These are phyloP conservation scores for Candida patagonica DNA, from an alignment of 805 yeast species.

Conservation along the genomic window DNA sequence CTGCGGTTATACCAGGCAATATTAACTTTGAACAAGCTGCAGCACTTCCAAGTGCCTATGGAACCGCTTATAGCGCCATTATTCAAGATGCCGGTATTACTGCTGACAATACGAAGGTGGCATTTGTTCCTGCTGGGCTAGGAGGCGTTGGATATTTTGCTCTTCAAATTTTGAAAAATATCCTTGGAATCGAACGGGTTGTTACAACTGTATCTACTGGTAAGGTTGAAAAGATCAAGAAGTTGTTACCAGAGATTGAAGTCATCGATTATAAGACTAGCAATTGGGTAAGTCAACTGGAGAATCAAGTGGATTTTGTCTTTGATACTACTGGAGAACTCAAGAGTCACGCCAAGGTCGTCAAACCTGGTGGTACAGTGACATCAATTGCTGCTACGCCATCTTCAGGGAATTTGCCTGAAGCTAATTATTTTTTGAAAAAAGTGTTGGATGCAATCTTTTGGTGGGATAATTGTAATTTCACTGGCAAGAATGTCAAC, in stretches of 20 bases:
- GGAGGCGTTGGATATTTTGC: constrained; percentile 16
- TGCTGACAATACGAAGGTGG: constrained; percentile 6
- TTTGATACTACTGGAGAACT: constrained; percentile 15
- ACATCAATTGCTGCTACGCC: constrained; percentile 11
- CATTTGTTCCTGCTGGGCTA: constrained; percentile 14
- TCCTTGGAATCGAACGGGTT: constrained; percentile 15
- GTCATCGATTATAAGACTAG: constrained; percentile 19
- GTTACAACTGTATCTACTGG: constrained; percentile 17
- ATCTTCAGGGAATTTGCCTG: neutral
- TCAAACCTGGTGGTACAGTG: constrained; percentile 14
- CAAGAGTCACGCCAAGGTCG: constrained; percentile 7
- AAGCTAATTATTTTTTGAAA: neutral
- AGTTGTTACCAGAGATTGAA: constrained; percentile 15
- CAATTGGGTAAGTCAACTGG: constrained; percentile 12
- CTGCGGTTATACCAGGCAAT: constrained; percentile 18
- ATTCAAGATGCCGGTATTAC: neutral
- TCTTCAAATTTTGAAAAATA: constrained; percentile 16
- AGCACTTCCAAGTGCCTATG: neutral
- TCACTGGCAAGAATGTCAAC: constrained; percentile 7
- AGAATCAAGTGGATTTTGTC: constrained; percentile 13
- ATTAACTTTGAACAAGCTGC: constrained; percentile 1
- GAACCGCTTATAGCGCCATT: neutral
- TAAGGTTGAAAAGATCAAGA: constrained; percentile 12
- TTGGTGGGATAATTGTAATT: neutral
- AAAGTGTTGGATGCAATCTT: constrained; percentile 1